A percentile compares a stretch with the other conserved stretches of the same genome.
Conservation (phyloP, 495 filamentous ascomycete genomes). For the Rhizodiscina lignyota region DNA sequence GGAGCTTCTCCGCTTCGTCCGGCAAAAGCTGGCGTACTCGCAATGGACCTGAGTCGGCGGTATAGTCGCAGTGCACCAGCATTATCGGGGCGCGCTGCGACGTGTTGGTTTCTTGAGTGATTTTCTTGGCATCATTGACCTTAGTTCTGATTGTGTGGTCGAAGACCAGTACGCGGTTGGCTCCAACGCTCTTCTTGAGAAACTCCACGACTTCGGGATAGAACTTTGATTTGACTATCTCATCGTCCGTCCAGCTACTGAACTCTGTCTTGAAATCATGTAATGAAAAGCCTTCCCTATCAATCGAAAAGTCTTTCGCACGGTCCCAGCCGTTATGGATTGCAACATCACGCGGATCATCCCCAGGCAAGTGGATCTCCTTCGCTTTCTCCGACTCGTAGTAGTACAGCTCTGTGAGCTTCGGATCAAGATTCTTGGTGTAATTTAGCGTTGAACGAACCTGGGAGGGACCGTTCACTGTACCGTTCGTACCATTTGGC, state of each 20-base stretch:
- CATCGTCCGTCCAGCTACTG: constrained; percentile 17
- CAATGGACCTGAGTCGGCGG: constrained; percentile 15
- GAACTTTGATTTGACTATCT: constrained; percentile 8
- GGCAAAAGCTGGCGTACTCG: constrained; percentile 18
- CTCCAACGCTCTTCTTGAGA: constrained; percentile 15
- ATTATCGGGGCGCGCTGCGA: constrained; percentile 19
- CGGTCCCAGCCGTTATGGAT: constrained; percentile 17
- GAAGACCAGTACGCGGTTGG: constrained; percentile 18
- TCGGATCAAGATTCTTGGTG: constrained; percentile 15
- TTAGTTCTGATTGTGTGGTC: constrained; percentile 22
- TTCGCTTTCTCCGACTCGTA: constrained; percentile 15
- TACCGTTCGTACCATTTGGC: constrained; percentile 4
- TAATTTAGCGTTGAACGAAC: constrained; percentile 18
- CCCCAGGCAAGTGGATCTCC: constrained; percentile 17
- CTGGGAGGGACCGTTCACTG: constrained; percentile 1
- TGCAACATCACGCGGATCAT: constrained; percentile 15
- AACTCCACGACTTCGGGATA: constrained; percentile 20
- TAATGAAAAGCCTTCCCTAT: constrained; percentile 19
- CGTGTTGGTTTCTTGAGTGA: constrained; percentile 18
- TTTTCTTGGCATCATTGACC: constrained; percentile 11
- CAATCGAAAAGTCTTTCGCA: constrained; percentile 11
- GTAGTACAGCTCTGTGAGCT: constrained; percentile 19
- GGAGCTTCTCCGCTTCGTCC: constrained; percentile 14
- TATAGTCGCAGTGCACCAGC: constrained; percentile 23
- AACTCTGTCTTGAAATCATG: constrained; percentile 12